Conservation (phyloP, 257 asterid genomes). For the Ocimum tenuiflorum region DNA sequence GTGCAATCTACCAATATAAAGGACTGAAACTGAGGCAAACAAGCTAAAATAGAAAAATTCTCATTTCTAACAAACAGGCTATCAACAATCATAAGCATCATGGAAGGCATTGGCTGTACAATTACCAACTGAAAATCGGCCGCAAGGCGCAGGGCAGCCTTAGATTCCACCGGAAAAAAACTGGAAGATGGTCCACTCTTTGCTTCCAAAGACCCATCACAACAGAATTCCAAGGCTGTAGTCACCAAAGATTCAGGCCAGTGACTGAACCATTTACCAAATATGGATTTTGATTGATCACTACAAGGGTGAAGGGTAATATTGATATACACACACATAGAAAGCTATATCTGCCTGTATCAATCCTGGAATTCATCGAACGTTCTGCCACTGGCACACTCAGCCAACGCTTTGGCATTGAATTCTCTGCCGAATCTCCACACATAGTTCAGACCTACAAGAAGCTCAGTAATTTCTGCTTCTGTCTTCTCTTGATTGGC, state of each 20-base stretch:
- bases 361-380: conserved; percentile 44
- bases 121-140: too few species aligned
- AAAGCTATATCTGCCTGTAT: not conserved
- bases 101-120: conserved; percentile 22
- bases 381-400: conserved; percentile 42
- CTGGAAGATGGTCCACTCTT: not conserved
- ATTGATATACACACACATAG: not conserved
- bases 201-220: conserved; percentile 7
- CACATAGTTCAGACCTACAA: conserved; percentile 65
- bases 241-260: not conserved
- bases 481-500: conserved; percentile 65
- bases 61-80: conserved; percentile 12
- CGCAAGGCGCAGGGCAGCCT: conserved; percentile 14
- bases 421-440: conserved; percentile 67
- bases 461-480: conserved; percentile 58
- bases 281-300: not conserved
- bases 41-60: conserved; percentile 12
- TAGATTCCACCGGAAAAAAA: not conserved
- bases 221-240: not conserved
- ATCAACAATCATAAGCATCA: not conserved
- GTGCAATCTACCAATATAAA: conserved; percentile 12
- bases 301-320: not conserved
- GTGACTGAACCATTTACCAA: not conserved
- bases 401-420: conserved; percentile 46
- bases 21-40: conserved; percentile 11